Percentiles rank a stretch among this genome's conserved stretches.
These are phyloP conservation scores for Phellopilus nigrolimitatus DNA, from an alignment of 1,284 basidiomycete genomes.

Conservation along the genomic window DNA sequence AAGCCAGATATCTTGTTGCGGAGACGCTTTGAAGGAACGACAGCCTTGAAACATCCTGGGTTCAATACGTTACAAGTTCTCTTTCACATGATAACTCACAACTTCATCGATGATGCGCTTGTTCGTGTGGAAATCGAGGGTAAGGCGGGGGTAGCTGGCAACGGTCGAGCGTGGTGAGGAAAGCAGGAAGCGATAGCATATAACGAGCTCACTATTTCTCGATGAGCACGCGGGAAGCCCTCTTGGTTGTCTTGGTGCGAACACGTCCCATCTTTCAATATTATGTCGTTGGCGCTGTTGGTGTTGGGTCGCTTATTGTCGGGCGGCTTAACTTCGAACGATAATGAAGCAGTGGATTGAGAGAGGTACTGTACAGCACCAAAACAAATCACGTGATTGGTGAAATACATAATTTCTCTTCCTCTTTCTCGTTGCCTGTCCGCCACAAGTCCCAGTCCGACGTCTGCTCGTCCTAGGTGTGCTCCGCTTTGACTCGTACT, in stretches of 20 bases:
- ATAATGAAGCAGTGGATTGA: neutral
- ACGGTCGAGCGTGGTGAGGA: constrained; percentile 13
- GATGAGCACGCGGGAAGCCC: constrained; percentile 97
- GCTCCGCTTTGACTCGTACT: constrained; percentile 70
- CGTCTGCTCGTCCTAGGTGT: constrained; percentile 18
- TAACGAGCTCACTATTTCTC: constrained; percentile 89
- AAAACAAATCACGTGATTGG: constrained; percentile 14
- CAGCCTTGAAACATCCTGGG: constrained; percentile 52
- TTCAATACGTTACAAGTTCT: neutral
- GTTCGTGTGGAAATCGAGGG: constrained; percentile 98
- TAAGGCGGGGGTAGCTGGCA: constrained; percentile 88
- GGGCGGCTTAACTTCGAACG: neutral
- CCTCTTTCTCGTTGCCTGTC: constrained; percentile 21
- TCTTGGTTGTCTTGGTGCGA: constrained; percentile 99
- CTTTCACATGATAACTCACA: constrained; percentile 45
- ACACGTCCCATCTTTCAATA: constrained; percentile 75
- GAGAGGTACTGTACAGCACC: constrained; percentile 18
- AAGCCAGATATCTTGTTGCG: constrained; percentile 99
- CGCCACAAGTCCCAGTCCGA: neutral
- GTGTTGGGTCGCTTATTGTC: neutral
- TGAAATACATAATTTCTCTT: no score
- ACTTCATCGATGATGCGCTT: constrained; percentile 99
- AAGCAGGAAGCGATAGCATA: neutral
- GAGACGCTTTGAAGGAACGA: constrained; percentile 97
- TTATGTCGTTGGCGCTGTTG: constrained; percentile 6